These are phyloP conservation scores for Stachybotrys echinatus DNA, from an alignment of 2,329 filamentous ascomycete genomes.

Conservation along the genomic window DNA sequence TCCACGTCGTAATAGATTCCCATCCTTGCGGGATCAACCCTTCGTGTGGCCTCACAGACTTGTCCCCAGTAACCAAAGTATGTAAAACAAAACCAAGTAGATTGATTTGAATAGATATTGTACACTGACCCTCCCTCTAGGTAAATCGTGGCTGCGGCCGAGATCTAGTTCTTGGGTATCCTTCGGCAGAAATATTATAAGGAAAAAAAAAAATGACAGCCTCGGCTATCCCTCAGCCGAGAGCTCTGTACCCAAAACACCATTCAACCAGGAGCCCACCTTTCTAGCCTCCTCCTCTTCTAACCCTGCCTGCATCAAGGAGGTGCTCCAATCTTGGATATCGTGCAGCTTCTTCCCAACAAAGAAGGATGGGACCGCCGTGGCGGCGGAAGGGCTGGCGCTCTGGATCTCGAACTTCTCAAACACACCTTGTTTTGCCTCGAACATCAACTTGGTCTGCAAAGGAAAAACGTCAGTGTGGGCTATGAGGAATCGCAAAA, in stretches of 20 bases:
- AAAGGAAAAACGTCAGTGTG: neutral
- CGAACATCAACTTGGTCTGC: conserved; percentile 27
- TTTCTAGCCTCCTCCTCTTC: conserved; percentile 11
- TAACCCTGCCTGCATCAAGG: conserved; percentile 18
- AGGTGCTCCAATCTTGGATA: conserved; percentile 18
- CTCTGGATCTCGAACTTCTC: conserved; percentile 24
- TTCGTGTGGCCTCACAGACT: no score
- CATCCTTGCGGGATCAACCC: no score
- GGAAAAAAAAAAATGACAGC: neutral
- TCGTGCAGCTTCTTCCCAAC: conserved; percentile 9
- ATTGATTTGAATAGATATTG: no score
- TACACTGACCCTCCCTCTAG: no score
- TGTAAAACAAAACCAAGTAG: no score
- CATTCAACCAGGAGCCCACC: conserved; percentile 24
- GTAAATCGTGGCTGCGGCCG: neutral
- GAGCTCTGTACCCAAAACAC: conserved; percentile 18
- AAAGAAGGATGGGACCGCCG: conserved; percentile 2
- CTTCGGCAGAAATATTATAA: neutral
- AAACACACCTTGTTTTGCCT: conserved; percentile 30
- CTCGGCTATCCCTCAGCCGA: neutral
- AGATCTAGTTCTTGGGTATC: neutral
- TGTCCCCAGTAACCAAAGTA: no score
- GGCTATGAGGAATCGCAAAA: neutral
- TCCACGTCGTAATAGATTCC: no score
- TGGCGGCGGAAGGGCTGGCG: neutral